A percentile compares a stretch with the other conserved stretches of the same genome.
phyloP scores from a whole-genome alignment of 225 moss, liverwort and hornwort genomes.

The Antitrichia curtipendula region DNA sequence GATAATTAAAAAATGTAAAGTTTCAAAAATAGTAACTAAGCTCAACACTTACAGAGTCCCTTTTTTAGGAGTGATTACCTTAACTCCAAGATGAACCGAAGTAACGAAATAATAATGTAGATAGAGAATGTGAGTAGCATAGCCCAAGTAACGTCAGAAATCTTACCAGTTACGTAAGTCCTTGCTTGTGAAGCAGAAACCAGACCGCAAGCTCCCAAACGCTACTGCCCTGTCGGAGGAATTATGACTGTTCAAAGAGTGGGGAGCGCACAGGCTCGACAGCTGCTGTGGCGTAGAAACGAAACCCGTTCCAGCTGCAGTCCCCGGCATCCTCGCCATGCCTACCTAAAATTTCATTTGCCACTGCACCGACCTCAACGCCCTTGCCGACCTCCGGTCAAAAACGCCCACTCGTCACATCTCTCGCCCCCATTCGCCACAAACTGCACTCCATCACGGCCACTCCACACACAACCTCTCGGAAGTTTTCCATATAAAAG shows the following conservation, averaged over 20 bases:
- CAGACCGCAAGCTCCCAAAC: not conserved
- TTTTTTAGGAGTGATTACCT: not conserved
- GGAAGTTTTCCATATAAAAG: not conserved
- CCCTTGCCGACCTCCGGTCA: not conserved
- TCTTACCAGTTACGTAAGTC: not conserved
- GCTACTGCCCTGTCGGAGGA: not conserved
- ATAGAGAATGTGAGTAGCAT: not conserved
- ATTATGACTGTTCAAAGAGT: not conserved
- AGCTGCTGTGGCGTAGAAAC: constrained; percentile 3
- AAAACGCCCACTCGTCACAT: not conserved
- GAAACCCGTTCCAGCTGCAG: constrained; percentile 23
- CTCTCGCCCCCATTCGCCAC: not conserved
- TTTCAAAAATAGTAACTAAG: not conserved
- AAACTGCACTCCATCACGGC: not conserved
- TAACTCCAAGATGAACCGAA: not conserved
- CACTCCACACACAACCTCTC: not conserved
- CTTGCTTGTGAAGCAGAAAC: not conserved
- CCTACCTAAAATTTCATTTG: constrained; percentile 27
- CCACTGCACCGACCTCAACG: not conserved
- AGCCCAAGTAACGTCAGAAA: not conserved
- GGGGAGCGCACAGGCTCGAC: not conserved
- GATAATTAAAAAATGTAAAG: too few species aligned
- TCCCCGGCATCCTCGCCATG: constrained; percentile 39
- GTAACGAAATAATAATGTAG: not conserved
- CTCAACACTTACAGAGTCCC: not conserved